Base-by-base conservation (phyloP, 192 early-diverging fungal species). In the Entomortierella beljakovae region DNA sequence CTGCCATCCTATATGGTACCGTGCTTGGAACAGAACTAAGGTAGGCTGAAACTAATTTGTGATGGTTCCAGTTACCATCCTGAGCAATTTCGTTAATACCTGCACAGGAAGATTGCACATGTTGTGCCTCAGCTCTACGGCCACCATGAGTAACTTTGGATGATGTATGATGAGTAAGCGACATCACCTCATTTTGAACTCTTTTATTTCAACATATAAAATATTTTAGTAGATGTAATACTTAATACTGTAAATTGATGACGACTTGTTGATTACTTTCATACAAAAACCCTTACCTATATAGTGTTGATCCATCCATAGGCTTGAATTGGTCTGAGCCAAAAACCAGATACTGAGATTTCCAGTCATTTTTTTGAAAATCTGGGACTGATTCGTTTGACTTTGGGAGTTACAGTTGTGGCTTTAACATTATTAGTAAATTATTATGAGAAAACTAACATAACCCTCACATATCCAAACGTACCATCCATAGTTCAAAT, bases 41-140 rank as follows among this genome's bases (percentile, higher is more conserved):
- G 18, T 58, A 72, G 26, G 53, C 56, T 8, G 62, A 52, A 1
- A 23, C 51, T 0, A 66, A 56, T 2, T 63, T 33, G 1, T 51
- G 26, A 16, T 57, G 60, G 1, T 38, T 28, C 62, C 71, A 73
- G 20, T 65, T 55, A 3, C 53, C 71, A 43, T 73, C 62, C 28
- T 60, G 61, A 23, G 59, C 71, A 33, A 66, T 66, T n/a, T 65
- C 63, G 0, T 65, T 43, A 3, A 66, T 59, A 3, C 40, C 49
- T n/a, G 53, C 59, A 20, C 57, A 61, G 9, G 33, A 25, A 18
- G 34, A 29, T 20, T 73, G 71, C 0, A 57, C 57, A 25, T 35
- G 34, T 29, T 57, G 71, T 20, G 63, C 71, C 51, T 49, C 71
- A n/a, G 71, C 71, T 57, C 61, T 23, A 29, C 70, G 60, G 6